A percentile compares a stretch with the other conserved stretches of the same genome.
Evolutionary conservation across 805 yeast species (phyloP).

Genomic region (Metschnikowia anglica): DNA sequence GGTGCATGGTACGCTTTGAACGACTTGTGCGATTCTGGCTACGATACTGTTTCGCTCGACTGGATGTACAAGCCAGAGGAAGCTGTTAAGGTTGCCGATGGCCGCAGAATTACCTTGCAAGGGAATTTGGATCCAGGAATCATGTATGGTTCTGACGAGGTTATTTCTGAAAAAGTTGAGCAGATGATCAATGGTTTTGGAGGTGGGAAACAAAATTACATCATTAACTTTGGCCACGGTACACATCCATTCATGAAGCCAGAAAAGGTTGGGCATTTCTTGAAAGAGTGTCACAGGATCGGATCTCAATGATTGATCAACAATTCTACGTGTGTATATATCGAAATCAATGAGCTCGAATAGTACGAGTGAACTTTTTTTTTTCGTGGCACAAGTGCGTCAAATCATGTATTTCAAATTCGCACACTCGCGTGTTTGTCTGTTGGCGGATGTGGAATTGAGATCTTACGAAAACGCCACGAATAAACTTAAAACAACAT

Average conservation of each 20-base stretch:
- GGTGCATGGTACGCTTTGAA: constrained; percentile 98
- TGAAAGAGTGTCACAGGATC: constrained; percentile 81
- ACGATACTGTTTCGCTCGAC: constrained; percentile 87
- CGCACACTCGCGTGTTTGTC: too few relatives aligned
- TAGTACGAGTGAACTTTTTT: too few relatives aligned
- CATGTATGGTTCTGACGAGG: constrained; percentile 85
- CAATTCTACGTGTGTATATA: not conserved
- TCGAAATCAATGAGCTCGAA: not conserved
- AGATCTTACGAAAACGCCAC: too few relatives aligned
- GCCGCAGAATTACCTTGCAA: constrained; percentile 77
- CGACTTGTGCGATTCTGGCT: constrained; percentile 75
- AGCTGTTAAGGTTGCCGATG: constrained; percentile 72
- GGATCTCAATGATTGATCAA: constrained; percentile 46
- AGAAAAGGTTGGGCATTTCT: constrained; percentile 78
- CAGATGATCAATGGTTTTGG: constrained; percentile 88
- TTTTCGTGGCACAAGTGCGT: too few relatives aligned
- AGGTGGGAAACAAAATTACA: constrained; percentile 90
- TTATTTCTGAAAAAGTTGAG: constrained; percentile 76
- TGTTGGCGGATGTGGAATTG: too few relatives aligned
- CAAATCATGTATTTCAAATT: too few relatives aligned
- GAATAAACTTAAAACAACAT: too few relatives aligned
- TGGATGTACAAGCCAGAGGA: constrained; percentile 86
- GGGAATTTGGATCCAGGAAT: constrained; percentile 96
- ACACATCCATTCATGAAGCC: constrained; percentile 98
- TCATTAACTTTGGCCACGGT: constrained; percentile 96